phyloP scores from a whole-genome alignment of 257 asterid species.

The Ajuga chamaepitys region DNA sequence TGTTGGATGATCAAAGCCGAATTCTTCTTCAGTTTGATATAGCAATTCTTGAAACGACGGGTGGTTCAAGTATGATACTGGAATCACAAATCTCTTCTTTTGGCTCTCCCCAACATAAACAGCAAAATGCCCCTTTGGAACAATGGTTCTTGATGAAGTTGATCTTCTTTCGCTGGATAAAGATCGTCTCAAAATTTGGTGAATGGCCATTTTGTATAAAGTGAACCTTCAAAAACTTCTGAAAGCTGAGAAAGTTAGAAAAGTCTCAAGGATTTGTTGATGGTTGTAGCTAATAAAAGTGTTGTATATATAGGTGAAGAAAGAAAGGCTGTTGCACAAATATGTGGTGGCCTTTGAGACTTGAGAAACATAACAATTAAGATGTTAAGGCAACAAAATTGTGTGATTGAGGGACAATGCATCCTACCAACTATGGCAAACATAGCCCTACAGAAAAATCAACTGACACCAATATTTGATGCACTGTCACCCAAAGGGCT shows the following conservation, averaged over 20 bases:
- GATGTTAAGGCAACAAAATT: neutral
- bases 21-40: conserved; percentile 15
- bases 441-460: neutral
- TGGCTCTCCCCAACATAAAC: conserved; percentile 10
- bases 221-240: neutral
- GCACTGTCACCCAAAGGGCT: neutral
- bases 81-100: conserved; percentile 8
- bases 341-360: neutral
- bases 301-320: neutral
- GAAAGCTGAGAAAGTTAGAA: neutral
- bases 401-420: neutral
- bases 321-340: no score
- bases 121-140: conserved; percentile 19
- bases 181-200: conserved; percentile 4
- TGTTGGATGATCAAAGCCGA: conserved; percentile 18
- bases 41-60: conserved; percentile 12
- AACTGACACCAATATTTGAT: no score
- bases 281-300: neutral
- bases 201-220: conserved; percentile 10
- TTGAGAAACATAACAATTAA: neutral
- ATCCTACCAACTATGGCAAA: neutral
- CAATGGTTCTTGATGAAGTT: neutral
- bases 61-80: conserved; percentile 13
- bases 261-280: neutral
- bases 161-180: conserved; percentile 2